Evolutionary conservation across 305 asterid species (phyloP).

Genomic region (Fraxinus floribunda): DNA sequence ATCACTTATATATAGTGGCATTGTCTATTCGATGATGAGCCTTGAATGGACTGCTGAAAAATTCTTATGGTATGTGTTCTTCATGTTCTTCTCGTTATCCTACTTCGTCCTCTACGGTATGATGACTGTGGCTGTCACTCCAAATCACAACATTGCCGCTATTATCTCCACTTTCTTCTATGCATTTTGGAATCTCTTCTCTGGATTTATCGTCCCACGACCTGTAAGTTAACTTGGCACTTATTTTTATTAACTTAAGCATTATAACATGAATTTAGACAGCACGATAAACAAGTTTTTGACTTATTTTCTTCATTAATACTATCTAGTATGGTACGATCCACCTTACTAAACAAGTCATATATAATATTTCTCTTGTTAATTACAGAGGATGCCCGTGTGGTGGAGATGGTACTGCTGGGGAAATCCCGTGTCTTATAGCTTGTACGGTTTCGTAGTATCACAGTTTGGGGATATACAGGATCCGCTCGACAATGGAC

Average conservation of each 20-base stretch:
- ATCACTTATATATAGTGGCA: conserved; percentile 38
- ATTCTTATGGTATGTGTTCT: conserved; percentile 46
- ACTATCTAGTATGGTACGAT: not conserved
- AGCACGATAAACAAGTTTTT: not conserved
- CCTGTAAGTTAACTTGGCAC: conserved; percentile 36
- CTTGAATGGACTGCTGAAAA: conserved; percentile 53
- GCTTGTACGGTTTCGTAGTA: conserved; percentile 47
- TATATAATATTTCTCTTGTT: not conserved
- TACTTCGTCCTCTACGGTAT: conserved; percentile 59
- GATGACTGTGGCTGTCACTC: conserved; percentile 53
- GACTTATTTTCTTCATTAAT: not conserved
- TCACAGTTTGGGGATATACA: conserved; percentile 45
- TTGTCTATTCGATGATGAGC: conserved; percentile 58
- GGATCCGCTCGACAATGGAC: not conserved
- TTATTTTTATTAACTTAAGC: not conserved
- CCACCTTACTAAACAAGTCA: not conserved
- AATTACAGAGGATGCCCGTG: conserved; percentile 46
- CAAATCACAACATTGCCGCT: conserved; percentile 46
- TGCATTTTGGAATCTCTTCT: conserved; percentile 52
- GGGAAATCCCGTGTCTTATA: conserved; percentile 49
- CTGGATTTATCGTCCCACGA: conserved; percentile 55
- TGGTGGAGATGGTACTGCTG: conserved; percentile 76
- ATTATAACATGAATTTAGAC: not conserved
- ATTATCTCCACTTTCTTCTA: conserved; percentile 37
- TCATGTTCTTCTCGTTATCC: conserved; percentile 41